Percentiles rank a stretch among this genome's conserved stretches.
Conservation (phyloP, 2,329 filamentous ascomycete genomes). For the Paecilomyces variotii region DNA sequence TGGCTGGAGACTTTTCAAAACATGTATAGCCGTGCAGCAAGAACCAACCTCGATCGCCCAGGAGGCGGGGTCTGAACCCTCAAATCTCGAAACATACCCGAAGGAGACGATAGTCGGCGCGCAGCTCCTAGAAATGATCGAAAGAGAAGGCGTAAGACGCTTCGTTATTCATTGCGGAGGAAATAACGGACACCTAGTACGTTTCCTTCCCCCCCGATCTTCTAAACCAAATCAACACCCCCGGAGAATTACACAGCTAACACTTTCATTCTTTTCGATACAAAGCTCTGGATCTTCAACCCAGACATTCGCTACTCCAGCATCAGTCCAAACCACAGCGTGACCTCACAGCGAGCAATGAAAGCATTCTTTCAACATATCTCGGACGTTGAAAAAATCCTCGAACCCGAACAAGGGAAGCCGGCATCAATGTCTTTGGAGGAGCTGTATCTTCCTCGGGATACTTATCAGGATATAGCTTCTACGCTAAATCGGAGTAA, state of each 20-base stretch:
- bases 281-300: constrained; percentile 54
- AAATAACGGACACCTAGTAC: constrained; percentile 30
- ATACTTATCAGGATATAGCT: constrained; percentile 31
- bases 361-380: constrained; percentile 48
- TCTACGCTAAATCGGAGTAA: constrained; percentile 33
- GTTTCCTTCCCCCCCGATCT: constrained; percentile 3
- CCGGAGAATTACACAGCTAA: not conserved
- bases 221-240: not conserved
- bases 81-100: constrained; percentile 22
- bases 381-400: constrained; percentile 23
- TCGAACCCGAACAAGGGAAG: constrained; percentile 28
- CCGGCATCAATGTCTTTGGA: constrained; percentile 39
- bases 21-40: constrained; percentile 30
- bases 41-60: constrained; percentile 15
- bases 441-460: constrained; percentile 36
- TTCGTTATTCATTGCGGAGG: constrained; percentile 42
- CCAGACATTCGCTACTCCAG: constrained; percentile 51
- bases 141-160: constrained; percentile 48
- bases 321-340: constrained; percentile 22
- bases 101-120: constrained; percentile 41
- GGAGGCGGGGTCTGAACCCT: constrained; percentile 19
- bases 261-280: constrained; percentile 3
- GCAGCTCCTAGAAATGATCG: constrained; percentile 48
- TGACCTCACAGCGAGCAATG: constrained; percentile 41
- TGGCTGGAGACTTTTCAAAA: constrained; percentile 46